Conservation (phyloP, 2,329 filamentous ascomycete species). For the Alternaria incomplexa region DNA sequence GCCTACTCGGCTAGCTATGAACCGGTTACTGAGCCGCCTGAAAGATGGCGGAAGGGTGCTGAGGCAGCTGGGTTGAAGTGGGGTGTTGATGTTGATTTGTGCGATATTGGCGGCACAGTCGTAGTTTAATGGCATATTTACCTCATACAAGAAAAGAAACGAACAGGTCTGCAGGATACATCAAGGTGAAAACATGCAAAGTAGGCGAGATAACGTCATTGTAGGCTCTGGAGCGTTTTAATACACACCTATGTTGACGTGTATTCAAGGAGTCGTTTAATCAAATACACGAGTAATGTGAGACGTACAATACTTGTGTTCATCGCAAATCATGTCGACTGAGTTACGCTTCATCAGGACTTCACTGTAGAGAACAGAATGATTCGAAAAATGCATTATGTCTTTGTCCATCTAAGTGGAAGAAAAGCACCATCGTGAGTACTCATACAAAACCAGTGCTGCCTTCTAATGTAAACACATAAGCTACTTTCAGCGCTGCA, state of each 20-base stretch:
- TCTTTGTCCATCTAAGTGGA: background rate
- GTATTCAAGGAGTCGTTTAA: too few relatives aligned
- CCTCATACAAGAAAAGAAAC: background rate
- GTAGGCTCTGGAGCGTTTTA: too few relatives aligned
- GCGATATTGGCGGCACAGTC: slow-evolving; percentile 58
- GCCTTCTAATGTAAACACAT: background rate
- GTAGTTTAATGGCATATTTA: slow-evolving; percentile 33
- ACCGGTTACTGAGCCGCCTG: slow-evolving; percentile 56
- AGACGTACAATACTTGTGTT: background rate
- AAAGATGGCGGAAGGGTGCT: slow-evolving; percentile 53
- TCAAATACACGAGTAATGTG: background rate
- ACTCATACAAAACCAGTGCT: slow-evolving; percentile 4
- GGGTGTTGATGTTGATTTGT: slow-evolving; percentile 47
- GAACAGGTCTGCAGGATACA: background rate
- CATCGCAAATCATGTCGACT: background rate
- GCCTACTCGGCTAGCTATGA: slow-evolving; percentile 55
- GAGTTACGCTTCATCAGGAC: background rate
- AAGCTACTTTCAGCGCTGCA: background rate
- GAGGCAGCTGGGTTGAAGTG: slow-evolving; percentile 51
- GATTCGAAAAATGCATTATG: slow-evolving; percentile 2
- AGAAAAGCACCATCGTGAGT: slow-evolving; percentile 1
- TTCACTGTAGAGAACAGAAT: background rate
- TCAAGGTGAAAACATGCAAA: background rate
- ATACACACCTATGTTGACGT: too few relatives aligned
- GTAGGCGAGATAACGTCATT: background rate